Conservation (phyloP, 2,329 filamentous ascomycete genomes). For the Canariomyces notabilis region DNA sequence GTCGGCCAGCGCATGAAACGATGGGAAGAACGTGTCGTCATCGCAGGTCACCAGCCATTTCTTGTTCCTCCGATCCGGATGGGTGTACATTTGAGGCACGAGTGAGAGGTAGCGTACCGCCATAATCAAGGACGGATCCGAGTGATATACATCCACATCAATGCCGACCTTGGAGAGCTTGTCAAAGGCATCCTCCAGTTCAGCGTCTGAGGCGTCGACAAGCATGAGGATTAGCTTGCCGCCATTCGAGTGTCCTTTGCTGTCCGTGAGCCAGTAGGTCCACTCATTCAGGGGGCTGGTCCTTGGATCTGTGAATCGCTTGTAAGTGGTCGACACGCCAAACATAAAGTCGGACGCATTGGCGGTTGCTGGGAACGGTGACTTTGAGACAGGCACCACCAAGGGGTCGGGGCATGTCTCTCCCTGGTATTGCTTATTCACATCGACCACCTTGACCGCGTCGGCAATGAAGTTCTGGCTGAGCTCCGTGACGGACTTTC, state of each 20-base stretch:
- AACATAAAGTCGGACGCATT: constrained; percentile 55
- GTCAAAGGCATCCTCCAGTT: constrained; percentile 46
- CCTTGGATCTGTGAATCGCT: constrained; percentile 46
- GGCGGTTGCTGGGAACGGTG: constrained; percentile 45
- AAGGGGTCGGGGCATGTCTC: constrained; percentile 46
- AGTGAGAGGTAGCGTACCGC: constrained; percentile 54
- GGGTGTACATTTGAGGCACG: constrained; percentile 50
- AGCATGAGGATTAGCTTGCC: constrained; percentile 52
- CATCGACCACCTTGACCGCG: constrained; percentile 44
- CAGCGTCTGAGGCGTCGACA: constrained; percentile 46
- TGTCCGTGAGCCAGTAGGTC: constrained; percentile 56
- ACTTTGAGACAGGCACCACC: constrained; percentile 46
- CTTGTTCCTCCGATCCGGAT: constrained; percentile 41
- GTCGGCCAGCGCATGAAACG: constrained; percentile 49
- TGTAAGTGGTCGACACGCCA: constrained; percentile 54
- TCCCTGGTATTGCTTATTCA: constrained; percentile 37
- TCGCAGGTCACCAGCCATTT: constrained; percentile 61
- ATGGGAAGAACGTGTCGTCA: constrained; percentile 62
- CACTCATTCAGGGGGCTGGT: constrained; percentile 53
- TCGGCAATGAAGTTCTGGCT: constrained; percentile 43
- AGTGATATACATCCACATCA: constrained; percentile 53
- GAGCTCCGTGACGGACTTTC: constrained; percentile 49
- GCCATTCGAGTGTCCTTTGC: constrained; percentile 50
- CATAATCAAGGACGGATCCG: constrained; percentile 51
- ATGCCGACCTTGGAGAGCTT: constrained; percentile 46